phyloP scores from a whole-genome alignment of 2,329 filamentous ascomycete species.

The Conoideocrella luteorostrata region DNA sequence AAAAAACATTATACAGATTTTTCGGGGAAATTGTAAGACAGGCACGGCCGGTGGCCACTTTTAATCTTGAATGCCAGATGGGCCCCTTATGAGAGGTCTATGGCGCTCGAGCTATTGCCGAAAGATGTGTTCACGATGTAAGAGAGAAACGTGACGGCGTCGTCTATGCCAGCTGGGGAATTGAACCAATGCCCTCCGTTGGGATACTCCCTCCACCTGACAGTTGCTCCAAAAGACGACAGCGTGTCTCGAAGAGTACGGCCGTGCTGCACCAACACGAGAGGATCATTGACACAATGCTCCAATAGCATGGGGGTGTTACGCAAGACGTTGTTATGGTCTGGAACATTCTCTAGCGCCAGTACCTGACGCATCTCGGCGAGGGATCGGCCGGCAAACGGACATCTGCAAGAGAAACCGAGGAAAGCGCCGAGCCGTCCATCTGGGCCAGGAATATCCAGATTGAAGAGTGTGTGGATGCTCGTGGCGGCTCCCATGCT shows the following conservation, averaged over 20 bases:
- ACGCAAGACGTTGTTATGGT: slow-evolving; percentile 23
- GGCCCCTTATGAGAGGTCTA: too few species aligned
- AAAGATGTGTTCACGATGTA: too few species aligned
- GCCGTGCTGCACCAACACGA: slow-evolving; percentile 32
- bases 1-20: too few species aligned
- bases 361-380: slow-evolving; percentile 25
- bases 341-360: slow-evolving; percentile 17
- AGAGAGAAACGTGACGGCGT: slow-evolving; percentile 32
- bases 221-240: slow-evolving; percentile 27
- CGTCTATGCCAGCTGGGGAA: slow-evolving; percentile 34
- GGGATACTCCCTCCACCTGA: slow-evolving; percentile 35
- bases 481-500: slow-evolving; percentile 40
- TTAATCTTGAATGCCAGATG: too few species aligned
- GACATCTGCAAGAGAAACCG: slow-evolving; percentile 30
- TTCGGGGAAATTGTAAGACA: too few species aligned
- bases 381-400: slow-evolving; percentile 26
- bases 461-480: slow-evolving; percentile 29
- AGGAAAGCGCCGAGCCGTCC: slow-evolving; percentile 25
- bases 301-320: slow-evolving; percentile 38
- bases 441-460: slow-evolving; percentile 17
- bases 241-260: slow-evolving; percentile 27
- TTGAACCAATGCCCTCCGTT: slow-evolving; percentile 40
- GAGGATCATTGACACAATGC: slow-evolving; percentile 37
- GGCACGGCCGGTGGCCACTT: too few species aligned
- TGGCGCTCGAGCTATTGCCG: too few species aligned